Evolutionary conservation across 331 rosid species (phyloP).

Genomic region (Quercus lobata): DNA sequence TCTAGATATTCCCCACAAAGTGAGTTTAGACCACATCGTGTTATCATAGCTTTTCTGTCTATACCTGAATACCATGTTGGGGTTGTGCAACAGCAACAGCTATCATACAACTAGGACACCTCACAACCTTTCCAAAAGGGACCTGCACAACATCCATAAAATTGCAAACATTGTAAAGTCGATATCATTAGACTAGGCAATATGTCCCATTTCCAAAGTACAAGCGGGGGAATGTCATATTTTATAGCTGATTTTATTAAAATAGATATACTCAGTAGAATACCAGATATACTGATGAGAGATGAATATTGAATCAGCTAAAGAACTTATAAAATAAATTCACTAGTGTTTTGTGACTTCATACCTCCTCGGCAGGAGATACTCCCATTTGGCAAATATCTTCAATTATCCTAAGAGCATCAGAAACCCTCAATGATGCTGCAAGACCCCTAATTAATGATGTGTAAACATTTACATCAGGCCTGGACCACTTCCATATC

Average conservation of each 20-base stretch:
- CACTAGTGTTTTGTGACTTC: background rate
- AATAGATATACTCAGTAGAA: background rate
- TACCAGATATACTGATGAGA: background rate
- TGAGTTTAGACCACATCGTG: background rate
- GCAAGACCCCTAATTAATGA: conserved; percentile 76
- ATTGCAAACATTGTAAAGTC: background rate
- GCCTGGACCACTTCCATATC: conserved; percentile 78
- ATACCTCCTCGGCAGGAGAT: conserved; percentile 86
- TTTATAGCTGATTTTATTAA: background rate
- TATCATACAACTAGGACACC: conserved; percentile 77
- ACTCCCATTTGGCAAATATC: conserved; percentile 81
- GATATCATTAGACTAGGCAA: background rate
- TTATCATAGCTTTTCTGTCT: background rate
- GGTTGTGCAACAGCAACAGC: conserved; percentile 92
- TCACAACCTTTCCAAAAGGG: conserved; percentile 80
- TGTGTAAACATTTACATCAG: conserved; percentile 56
- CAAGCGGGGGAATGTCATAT: background rate
- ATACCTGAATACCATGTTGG: conserved; percentile 89
- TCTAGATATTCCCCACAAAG: background rate
- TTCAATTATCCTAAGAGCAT: conserved; percentile 61
- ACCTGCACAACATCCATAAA: conserved; percentile 41
- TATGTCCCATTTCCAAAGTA: background rate
- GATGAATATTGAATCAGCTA: background rate
- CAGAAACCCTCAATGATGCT: conserved; percentile 65
- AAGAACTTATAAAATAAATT: background rate